These are phyloP conservation scores for Xylogone sp. DNA, from an alignment of 2,329 filamentous ascomycete species.

Conservation along the genomic window DNA sequence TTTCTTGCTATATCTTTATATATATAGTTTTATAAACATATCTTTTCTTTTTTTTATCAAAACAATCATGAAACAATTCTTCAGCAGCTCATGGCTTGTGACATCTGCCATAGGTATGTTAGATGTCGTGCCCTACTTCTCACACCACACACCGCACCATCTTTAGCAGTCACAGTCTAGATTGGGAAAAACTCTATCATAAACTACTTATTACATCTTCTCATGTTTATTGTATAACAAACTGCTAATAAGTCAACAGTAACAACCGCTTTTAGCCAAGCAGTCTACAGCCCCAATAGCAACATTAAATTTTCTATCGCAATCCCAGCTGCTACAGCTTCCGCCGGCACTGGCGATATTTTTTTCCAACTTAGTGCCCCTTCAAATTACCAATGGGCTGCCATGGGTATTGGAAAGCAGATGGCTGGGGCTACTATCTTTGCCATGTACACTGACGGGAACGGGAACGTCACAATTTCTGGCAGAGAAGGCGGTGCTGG, in stretches of 20 bases:
- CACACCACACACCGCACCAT: too few species aligned
- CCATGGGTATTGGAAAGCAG: constrained; percentile 48
- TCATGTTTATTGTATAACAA: background rate
- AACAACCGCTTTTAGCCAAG: constrained; percentile 11
- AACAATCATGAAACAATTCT: background rate
- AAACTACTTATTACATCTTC: background rate
- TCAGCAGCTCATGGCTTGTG: background rate
- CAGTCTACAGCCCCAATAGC: constrained; percentile 18
- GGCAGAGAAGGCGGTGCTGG: constrained; percentile 40
- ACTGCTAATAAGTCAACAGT: constrained; percentile 4
- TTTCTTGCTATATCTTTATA: background rate
- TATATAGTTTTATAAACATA: background rate
- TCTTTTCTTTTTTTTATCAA: background rate
- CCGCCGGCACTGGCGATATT: constrained; percentile 47
- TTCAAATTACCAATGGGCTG: constrained; percentile 50
- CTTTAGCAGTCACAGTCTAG: too few species aligned
- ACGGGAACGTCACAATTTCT: constrained; percentile 52
- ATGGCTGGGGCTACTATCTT: constrained; percentile 58
- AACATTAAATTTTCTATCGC: constrained; percentile 40
- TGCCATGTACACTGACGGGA: constrained; percentile 49
- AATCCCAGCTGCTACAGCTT: constrained; percentile 47
- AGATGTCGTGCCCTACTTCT: background rate
- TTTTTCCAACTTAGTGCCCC: constrained; percentile 55
- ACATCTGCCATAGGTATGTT: background rate
- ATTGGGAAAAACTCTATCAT: background rate